Conservation (phyloP, 306 rosid genomes). For the Begonia peltatifolia region DNA sequence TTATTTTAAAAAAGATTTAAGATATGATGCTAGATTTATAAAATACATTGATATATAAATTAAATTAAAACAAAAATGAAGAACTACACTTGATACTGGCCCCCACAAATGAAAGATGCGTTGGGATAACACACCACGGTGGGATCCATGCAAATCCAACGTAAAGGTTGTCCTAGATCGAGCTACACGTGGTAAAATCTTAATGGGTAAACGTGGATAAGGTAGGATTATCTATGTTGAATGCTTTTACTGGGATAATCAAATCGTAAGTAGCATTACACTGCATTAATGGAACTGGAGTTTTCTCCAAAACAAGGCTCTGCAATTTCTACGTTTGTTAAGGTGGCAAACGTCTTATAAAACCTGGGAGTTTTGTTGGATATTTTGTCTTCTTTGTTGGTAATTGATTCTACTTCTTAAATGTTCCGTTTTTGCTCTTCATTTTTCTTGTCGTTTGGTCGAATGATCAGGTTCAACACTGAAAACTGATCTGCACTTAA, state of each 20-base stretch:
- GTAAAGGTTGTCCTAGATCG: neutral
- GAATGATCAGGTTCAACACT: no score
- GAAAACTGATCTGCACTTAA: neutral
- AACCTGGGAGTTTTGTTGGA: neutral
- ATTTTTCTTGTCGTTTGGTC: no score
- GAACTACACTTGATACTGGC: neutral
- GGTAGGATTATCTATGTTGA: constrained; percentile 4
- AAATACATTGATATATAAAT: no score
- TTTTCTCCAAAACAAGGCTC: no score
- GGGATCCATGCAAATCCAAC: neutral
- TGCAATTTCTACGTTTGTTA: neutral
- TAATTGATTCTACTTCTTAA: neutral
- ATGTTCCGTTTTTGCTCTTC: neutral
- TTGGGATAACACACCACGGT: neutral
- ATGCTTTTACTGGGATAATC: neutral
- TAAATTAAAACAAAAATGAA: no score
- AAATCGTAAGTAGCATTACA: neutral
- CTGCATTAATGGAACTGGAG: neutral
- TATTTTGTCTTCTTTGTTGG: neutral
- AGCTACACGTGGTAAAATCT: constrained; percentile 7
- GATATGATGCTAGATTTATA: no score
- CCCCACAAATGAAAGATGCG: neutral
- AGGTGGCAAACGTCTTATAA: neutral
- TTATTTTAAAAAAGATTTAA: no score
- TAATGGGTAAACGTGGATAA: constrained; percentile 21